phyloP scores from a whole-genome alignment of 768 basidiomycete species.

The Tulasnella sp. region DNA sequence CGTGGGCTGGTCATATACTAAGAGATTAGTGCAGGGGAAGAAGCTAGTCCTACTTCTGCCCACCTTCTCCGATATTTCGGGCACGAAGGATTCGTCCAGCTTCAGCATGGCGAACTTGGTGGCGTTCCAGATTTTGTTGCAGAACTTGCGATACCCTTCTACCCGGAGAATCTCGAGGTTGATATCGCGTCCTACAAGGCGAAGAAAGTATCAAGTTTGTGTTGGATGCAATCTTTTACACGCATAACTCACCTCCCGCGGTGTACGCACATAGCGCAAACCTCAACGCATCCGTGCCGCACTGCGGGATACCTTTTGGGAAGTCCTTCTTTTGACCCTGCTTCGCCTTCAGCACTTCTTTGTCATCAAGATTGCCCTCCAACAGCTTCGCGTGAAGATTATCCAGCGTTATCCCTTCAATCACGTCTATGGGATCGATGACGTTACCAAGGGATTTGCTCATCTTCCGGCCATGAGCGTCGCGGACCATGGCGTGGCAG shows the following conservation, averaged over 20 bases:
- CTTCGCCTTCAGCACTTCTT: constrained; percentile 83
- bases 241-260: constrained; percentile 70
- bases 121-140: constrained; percentile 99
- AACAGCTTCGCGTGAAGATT: constrained; percentile 72
- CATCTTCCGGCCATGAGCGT: constrained; percentile 99
- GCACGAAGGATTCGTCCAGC: constrained; percentile 73
- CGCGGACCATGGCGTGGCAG: constrained; percentile 98
- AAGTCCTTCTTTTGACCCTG: constrained; percentile 98
- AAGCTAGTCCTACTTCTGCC: too few species aligned
- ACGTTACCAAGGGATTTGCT: constrained; percentile 97
- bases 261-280: constrained; percentile 95
- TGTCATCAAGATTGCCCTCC: constrained; percentile 87
- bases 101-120: constrained; percentile 99
- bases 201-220: background rate
- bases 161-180: constrained; percentile 92
- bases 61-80: constrained; percentile 58
- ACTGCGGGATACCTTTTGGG: constrained; percentile 97
- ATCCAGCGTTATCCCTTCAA: constrained; percentile 71
- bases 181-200: constrained; percentile 73
- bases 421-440: constrained; percentile 92
- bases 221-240: background rate
- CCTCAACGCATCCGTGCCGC: constrained; percentile 90
- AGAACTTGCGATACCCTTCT: constrained; percentile 98
- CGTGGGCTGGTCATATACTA: constrained; percentile 48
- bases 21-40: too few species aligned